Evolutionary conservation across 1,284 basidiomycete genomes (phyloP), one percentile per base, ranked within the genome.

Genomic region (Hypsizygus ulmarius): DNA sequence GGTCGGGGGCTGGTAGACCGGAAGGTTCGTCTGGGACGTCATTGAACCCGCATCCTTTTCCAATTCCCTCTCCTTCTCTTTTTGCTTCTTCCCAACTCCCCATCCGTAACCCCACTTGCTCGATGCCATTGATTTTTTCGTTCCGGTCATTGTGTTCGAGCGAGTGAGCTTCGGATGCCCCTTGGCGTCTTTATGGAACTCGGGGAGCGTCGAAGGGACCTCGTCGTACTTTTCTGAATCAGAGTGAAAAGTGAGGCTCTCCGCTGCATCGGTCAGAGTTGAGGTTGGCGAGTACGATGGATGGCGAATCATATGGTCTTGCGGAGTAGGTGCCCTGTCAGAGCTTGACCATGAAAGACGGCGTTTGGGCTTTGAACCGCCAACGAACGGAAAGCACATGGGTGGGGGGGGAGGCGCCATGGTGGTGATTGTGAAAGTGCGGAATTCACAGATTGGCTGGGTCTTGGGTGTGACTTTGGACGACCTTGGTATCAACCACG

Each of bases 61-160:
- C 46, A 57, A 60, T 45, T 75, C 67, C 41, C 50, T 43, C 51
- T 78, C 72, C 50, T 61, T 56, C 51, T 73, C 69, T 39, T 75
- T 73, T 50, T 65, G 72, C 68, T 82, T 81, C 55, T 74, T 81
- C 43, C 83, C 82, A 34, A 80, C 51, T 0, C 83, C 82, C 82
- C 83, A 85, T 27, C 84, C 84, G 63, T 85, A 87, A 8, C 80
- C 81, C 67, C 79, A 83, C 59, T 69, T 78, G 6, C 62, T 59
- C n/a, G 69, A 65, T 1, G 57, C 36, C 3, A 59, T 64, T 19
- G 67, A 69, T 48, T 72, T 72, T 54, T 74, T 73, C 15, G 70
- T 68, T 8, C 75, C 75, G 0, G 70, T 73, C 69, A 75, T 80
- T 4, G 84, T 81, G 56, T 83, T 81, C 3, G 68, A 65, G 43